Evolutionary conservation across 768 basidiomycete species (phyloP).

Genomic region (Hysterangium stoloniferum): DNA sequence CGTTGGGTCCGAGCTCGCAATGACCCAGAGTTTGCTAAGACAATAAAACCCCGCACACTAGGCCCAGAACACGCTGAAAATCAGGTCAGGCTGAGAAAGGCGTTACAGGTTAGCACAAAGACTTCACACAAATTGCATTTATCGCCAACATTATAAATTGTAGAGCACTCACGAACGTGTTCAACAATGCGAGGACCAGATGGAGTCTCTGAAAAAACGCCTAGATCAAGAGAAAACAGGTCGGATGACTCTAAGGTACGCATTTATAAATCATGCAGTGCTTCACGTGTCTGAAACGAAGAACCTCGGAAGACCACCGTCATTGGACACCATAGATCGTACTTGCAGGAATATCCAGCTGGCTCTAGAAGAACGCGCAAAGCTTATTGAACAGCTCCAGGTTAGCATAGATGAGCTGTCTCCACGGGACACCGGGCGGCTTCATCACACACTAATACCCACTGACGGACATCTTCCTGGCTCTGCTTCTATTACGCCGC

Average conservation of each 20-base stretch:
- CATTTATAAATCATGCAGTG: slow-evolving; percentile 1
- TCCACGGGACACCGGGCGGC: slow-evolving; percentile 6
- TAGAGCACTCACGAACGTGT: slow-evolving; percentile 67
- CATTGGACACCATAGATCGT: slow-evolving; percentile 77
- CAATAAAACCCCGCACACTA: slow-evolving; percentile 67
- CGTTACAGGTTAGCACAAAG: slow-evolving; percentile 48
- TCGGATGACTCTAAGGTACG: slow-evolving; percentile 55
- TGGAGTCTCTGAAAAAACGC: slow-evolving; percentile 63
- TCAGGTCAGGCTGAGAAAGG: slow-evolving; percentile 66
- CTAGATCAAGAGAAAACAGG: slow-evolving; percentile 54
- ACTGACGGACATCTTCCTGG: neutral
- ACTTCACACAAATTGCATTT: neutral
- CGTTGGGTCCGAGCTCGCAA: slow-evolving; percentile 71
- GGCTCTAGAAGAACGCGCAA: slow-evolving; percentile 54
- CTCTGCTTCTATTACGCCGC: neutral
- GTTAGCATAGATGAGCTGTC: slow-evolving; percentile 41
- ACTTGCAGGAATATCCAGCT: slow-evolving; percentile 81
- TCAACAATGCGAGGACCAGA: slow-evolving; percentile 70
- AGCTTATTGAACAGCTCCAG: slow-evolving; percentile 44
- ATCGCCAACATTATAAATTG: slow-evolving; percentile 7
- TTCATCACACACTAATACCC: slow-evolving; percentile 8
- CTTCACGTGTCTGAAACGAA: neutral
- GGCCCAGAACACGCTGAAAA: slow-evolving; percentile 84
- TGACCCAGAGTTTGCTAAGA: slow-evolving; percentile 72
- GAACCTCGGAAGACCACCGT: slow-evolving; percentile 54